Evolutionary conservation across 306 rosid genomes (phyloP).

Genomic region (Cotoneaster glaucophyllus): DNA sequence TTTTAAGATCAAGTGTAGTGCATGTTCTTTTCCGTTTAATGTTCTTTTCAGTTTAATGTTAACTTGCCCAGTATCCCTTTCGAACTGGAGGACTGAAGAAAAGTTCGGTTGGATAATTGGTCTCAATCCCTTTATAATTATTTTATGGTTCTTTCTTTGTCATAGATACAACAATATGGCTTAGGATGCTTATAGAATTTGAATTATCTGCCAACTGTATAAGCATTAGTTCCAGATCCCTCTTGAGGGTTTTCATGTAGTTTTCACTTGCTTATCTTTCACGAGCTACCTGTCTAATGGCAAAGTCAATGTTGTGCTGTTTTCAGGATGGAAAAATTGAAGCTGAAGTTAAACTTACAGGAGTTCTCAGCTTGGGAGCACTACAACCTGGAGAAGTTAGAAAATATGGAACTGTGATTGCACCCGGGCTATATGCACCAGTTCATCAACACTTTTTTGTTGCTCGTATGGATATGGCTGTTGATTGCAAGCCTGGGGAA

Average conservation of each 20-base stretch:
- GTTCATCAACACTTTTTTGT: conserved; percentile 85
- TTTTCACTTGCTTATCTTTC: no score
- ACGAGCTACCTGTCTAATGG: neutral
- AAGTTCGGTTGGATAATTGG: neutral
- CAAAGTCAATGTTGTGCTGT: conserved; percentile 3
- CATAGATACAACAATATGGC: neutral
- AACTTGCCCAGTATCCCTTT: neutral
- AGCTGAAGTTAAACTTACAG: conserved; percentile 84
- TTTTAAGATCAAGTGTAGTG: neutral
- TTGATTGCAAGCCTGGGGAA: conserved; percentile 93
- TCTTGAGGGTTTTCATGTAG: neutral
- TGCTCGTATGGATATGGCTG: conserved; percentile 96
- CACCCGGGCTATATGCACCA: conserved; percentile 83
- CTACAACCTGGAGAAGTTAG: conserved; percentile 80
- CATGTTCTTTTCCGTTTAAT: neutral
- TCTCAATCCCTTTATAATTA: neutral
- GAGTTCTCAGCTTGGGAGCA: conserved; percentile 85
- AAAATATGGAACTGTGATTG: conserved; percentile 83
- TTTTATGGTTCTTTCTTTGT: neutral
- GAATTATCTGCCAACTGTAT: neutral
- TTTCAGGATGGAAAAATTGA: conserved; percentile 83
- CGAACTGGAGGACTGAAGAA: neutral
- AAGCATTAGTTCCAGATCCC: no score
- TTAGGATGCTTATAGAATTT: neutral
- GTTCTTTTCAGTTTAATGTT: neutral